Conservation (phyloP, 1,284 basidiomycete genomes). For the Melampsora americana region DNA sequence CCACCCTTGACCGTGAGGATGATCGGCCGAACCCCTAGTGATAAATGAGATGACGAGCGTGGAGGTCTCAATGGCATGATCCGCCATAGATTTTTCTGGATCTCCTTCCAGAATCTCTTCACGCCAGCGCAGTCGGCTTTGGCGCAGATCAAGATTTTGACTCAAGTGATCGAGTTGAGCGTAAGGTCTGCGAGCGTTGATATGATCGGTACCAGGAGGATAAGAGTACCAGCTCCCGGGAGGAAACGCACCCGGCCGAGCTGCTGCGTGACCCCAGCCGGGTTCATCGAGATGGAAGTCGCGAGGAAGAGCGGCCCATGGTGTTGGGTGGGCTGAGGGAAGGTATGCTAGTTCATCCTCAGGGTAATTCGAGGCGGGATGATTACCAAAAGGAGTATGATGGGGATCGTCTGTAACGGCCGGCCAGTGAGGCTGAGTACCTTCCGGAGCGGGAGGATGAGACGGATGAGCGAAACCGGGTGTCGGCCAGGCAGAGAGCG, state of each 20-base stretch:
- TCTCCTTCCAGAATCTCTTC: constrained; percentile 39
- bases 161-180: constrained; percentile 18
- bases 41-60: constrained; percentile 32
- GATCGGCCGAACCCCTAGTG: constrained; percentile 26
- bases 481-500: constrained; percentile 6
- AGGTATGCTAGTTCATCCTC: constrained; percentile 6
- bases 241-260: background rate
- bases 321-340: constrained; percentile 1
- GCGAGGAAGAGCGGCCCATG: background rate
- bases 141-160: constrained; percentile 10
- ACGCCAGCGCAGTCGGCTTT: constrained; percentile 23
- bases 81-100: constrained; percentile 35
- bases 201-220: constrained; percentile 6
- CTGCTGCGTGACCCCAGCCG: constrained; percentile 3
- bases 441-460: background rate
- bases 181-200: background rate
- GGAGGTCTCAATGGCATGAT: constrained; percentile 14
- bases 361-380: background rate
- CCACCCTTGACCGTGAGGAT: constrained; percentile 40
- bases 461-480: background rate
- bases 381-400: background rate
- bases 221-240: background rate
- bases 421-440: no score
- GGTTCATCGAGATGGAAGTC: constrained; percentile 16
- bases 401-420: background rate